Conservation (phyloP, 208 protist species). For the Endotrypanum monterogeii region DNA sequence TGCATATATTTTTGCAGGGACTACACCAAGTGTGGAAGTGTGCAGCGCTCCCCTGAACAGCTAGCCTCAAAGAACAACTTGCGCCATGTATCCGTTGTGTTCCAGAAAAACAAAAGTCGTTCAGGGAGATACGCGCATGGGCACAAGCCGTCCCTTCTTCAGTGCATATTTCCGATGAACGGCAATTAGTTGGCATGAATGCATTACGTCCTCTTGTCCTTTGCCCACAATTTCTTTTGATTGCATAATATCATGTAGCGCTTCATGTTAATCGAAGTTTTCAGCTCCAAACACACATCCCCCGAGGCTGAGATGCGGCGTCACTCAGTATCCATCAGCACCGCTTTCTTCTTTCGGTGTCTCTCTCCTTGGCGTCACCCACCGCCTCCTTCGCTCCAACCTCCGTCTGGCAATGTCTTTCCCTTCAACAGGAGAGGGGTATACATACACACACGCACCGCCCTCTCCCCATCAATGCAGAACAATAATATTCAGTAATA, state of each 20-base stretch:
- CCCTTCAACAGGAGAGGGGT: not conserved
- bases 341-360: not conserved
- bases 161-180: not conserved
- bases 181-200: not conserved
- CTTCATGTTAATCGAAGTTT: slow-evolving; percentile 4
- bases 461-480: not conserved
- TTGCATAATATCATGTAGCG: not conserved
- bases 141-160: not conserved
- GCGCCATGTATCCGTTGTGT: too few species aligned
- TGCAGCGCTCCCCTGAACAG: not conserved
- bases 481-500: too few species aligned
- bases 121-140: not conserved
- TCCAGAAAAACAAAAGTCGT: too few species aligned
- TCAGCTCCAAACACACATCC: not conserved
- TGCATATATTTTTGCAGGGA: not conserved
- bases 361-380: not conserved
- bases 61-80: not conserved
- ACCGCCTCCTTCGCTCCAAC: not conserved
- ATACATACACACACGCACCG: too few species aligned
- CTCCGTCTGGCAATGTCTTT: too few species aligned
- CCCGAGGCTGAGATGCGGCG: not conserved
- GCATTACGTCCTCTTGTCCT: not conserved
- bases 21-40: not conserved
- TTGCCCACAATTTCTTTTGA: not conserved
- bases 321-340: not conserved